Evolutionary conservation across 495 filamentous ascomycete species (phyloP).

Genomic region (Podospora bellae-mahoneyi): DNA sequence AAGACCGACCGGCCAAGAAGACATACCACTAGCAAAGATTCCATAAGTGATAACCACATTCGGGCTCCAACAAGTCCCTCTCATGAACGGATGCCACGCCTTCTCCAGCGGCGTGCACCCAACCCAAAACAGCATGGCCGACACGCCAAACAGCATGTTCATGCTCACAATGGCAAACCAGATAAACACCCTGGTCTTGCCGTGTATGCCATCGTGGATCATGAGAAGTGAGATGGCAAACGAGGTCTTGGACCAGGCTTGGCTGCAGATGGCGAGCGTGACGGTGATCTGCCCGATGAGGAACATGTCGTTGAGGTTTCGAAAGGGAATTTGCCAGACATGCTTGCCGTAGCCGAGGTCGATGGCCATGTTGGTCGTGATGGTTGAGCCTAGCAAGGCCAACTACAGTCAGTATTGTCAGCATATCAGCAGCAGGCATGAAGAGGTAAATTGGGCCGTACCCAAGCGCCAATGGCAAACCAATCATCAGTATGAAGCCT

Average conservation of each 20-base stretch:
- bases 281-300: constrained; percentile 25
- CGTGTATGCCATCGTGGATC: constrained; percentile 26
- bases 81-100: constrained; percentile 31
- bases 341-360: constrained; percentile 32
- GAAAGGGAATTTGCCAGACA: constrained; percentile 24
- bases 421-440: not conserved
- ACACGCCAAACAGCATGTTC: constrained; percentile 38
- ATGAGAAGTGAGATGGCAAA: constrained; percentile 32
- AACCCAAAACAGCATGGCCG: constrained; percentile 40
- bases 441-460: constrained; percentile 6
- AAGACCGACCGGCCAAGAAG: too few species aligned
- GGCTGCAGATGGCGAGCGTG: constrained; percentile 26
- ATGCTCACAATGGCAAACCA: constrained; percentile 36
- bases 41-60: constrained; percentile 24
- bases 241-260: constrained; percentile 35
- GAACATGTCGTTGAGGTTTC: constrained; percentile 24
- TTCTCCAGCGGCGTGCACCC: constrained; percentile 38
- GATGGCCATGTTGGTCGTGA: constrained; percentile 24
- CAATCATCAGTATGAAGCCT: constrained; percentile 27
- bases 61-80: constrained; percentile 36
- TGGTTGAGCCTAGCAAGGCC: constrained; percentile 22
- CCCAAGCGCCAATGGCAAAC: constrained; percentile 30
- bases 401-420: constrained; percentile 7
- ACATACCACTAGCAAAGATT: constrained; percentile 29
- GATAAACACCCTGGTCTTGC: constrained; percentile 23